phyloP scores from a whole-genome alignment of 2,329 filamentous ascomycete species.

The Aspergillus thermomutatus region DNA sequence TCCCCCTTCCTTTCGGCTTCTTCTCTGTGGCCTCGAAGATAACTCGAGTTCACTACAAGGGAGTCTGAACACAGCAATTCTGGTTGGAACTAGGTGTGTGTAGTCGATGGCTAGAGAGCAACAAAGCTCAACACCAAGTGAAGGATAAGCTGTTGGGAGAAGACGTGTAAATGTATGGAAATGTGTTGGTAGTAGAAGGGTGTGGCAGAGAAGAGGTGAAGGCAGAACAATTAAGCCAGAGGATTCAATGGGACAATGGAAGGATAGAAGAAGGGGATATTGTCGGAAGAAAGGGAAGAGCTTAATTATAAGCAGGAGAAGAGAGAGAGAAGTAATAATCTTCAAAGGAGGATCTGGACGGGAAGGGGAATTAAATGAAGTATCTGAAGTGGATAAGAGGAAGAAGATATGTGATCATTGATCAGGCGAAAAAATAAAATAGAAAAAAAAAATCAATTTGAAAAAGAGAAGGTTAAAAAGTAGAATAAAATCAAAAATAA shows the following conservation, averaged over 20 bases:
- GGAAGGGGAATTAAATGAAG: slow-evolving; percentile 29
- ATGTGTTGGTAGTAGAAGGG: slow-evolving; percentile 2
- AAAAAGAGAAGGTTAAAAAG: slow-evolving; percentile 4
- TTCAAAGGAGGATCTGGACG: slow-evolving; percentile 17
- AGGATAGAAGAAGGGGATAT: neutral
- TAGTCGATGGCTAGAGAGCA: neutral
- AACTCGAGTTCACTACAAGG: slow-evolving; percentile 14
- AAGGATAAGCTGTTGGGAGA: neutral
- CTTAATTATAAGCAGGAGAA: slow-evolving; percentile 5
- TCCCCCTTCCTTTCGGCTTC: slow-evolving; percentile 4
- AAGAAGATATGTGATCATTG: slow-evolving; percentile 31
- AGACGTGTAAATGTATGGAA: slow-evolving; percentile 5
- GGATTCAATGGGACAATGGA: slow-evolving; percentile 1
- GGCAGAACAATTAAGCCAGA: slow-evolving; percentile 8
- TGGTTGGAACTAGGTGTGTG: neutral
- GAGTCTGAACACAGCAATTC: slow-evolving; percentile 12
- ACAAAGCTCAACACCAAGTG: neutral
- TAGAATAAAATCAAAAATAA: slow-evolving; percentile 2
- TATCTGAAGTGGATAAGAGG: slow-evolving; percentile 28
- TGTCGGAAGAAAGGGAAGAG: slow-evolving; percentile 1
- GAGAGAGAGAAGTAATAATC: slow-evolving; percentile 6
- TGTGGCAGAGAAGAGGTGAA: slow-evolving; percentile 8
- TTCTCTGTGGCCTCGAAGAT: neutral
- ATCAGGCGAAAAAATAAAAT: slow-evolving; percentile 30
- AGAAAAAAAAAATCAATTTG: slow-evolving; percentile 2